Evolutionary conservation across 306 rosid species (phyloP), one percentile per base, ranked within the genome.

Genomic region (Rosa rugosa): DNA sequence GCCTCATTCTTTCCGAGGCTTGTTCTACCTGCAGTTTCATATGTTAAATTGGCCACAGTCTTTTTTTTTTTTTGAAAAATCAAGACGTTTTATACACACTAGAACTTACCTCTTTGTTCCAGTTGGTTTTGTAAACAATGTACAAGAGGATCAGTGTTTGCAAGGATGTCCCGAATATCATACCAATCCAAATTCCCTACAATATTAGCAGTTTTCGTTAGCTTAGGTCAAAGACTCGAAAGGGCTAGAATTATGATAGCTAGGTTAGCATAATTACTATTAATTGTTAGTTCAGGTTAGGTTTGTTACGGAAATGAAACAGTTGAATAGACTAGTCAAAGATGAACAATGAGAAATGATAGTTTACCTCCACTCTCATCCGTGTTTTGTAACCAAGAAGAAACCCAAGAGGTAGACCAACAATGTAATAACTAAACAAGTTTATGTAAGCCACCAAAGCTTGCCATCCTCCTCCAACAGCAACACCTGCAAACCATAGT

Each of bases 381-480:
- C 81, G 76, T 14, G 81, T 81, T 75, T 82, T 86, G 90, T 94
- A 94, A 59, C 98, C 98, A 41, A 94, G 96, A 77, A 88, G 41
- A 78, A 94, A 90, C 12, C 98, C 98, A 77, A 94, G 83, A 62
- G 98, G 98, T 41, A 94, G 94, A 41, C 98, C 98, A 45, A 94
- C 31, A 41, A 90, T 0, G 51, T 94, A 94, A 85, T 94, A 94
- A 79, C 96, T 89, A 81, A 94, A 88, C 76, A 94, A 78, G 83
- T 94, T 94, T 75, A 94, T 90, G 71, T 90, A 94, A 80, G 98
- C 98, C 69, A 94, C 98, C 78, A 94, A 81, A 64, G 89, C 96
- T 77, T 94, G 98, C 98, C 98, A 94, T 6, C 98, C 97, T 84
- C 98, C 98, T 88, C 98, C 98, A 42, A 94, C 91, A 54, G 98